Percentiles rank a stretch among this genome's conserved stretches.
Conservation (phyloP, 495 filamentous ascomycete species). For the Choiromyces venosus region DNA sequence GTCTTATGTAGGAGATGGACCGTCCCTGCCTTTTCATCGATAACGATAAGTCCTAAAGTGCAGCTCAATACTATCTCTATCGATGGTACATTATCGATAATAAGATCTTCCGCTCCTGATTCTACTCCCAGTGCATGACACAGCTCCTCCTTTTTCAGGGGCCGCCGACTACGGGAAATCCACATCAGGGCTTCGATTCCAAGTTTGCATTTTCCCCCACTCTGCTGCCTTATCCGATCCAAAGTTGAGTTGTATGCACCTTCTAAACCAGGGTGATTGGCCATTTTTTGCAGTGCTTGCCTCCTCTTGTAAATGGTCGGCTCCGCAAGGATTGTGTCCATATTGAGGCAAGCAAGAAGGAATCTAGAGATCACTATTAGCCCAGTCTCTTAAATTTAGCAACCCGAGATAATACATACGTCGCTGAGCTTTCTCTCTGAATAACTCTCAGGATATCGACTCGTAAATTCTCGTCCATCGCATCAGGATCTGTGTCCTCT, state of each 20-base stretch:
- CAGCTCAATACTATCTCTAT: no score
- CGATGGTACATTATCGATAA: no score
- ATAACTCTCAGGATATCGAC: background rate
- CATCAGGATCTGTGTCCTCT: background rate
- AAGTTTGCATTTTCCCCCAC: background rate
- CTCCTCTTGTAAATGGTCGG: background rate
- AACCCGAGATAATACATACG: background rate
- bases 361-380: background rate
- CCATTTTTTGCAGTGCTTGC: background rate
- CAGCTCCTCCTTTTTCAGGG: background rate
- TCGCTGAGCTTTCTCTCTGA: background rate
- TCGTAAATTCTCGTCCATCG: background rate
- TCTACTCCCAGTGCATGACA: no score
- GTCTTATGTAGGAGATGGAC: no score
- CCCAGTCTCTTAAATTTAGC: background rate
- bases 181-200: background rate
- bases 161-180: background rate
- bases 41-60: no score
- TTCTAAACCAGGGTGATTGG: background rate
- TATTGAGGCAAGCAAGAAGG: no score
- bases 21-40: no score
- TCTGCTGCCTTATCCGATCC: background rate
- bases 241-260: background rate
- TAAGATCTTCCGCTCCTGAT: background rate
- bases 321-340: background rate